Evolutionary conservation across 805 yeast genomes (phyloP), one percentile per base, ranked within the genome.

Genomic region (Starmerella bacillaris): DNA sequence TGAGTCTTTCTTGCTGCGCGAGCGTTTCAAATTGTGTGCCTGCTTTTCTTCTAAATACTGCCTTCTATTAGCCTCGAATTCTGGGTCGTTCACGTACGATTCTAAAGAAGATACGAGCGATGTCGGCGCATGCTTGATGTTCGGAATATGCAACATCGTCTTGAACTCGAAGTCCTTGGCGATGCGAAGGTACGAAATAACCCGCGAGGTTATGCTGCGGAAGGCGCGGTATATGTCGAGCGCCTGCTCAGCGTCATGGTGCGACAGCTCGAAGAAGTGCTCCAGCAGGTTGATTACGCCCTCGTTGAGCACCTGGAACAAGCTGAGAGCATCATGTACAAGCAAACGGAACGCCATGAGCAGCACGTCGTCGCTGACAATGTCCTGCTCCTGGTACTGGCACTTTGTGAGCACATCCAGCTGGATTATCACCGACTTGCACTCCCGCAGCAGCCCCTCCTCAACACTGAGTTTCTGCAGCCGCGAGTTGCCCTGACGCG

Each of bases 101-200:
- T 82, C 89, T 41, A 89, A 67, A 11, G 92, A 74, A 22, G 73
- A 67, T 3, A 93, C 78, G 43, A 89, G 64, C 18, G 93, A 89
- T 2, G 95, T 84, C 17, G 95, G 95, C 2, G 96, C 96, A 57
- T 89, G 98, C 53, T 80, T 80, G 41, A 89, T 84, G 11, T 93
- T 84, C 24, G 98, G 98, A 22, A 89, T 93, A 49, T 76, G 84
- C 44, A 86, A 61, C 49, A 83, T 83, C 3, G 95, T 83, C 9
- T 83, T 70, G 51, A 73, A 70, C 56, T 80, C 94, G 44, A 80
- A 63, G 53, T 77, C 82, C 51, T 89, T 86, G 4, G 96, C 98
- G 12, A 77, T 72, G 48, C 92, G 72, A 49, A 89, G 64, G 55
- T 78, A 89, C 46, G 74, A 75, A 20, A 89, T 89, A 7, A 86